A percentile compares a stretch with the other conserved stretches of the same genome.
Evolutionary conservation across 148 eudicot species (phyloP).

Genomic region (Rhododendron mucronatum): DNA sequence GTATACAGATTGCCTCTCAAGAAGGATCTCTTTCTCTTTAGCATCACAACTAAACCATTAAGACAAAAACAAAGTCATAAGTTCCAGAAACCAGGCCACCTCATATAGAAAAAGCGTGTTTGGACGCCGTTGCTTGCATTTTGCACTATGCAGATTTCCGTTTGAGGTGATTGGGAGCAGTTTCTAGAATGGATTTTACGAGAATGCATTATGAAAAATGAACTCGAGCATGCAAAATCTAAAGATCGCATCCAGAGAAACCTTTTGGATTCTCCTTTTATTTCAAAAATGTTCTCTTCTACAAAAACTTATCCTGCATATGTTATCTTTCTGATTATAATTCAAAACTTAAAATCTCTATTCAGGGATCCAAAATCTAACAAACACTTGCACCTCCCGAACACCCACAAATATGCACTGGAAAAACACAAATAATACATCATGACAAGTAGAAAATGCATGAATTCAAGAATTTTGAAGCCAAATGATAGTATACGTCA

Average conservation of each 20-base stretch:
- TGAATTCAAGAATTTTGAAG: background rate
- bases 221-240: background rate
- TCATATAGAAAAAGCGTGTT: background rate
- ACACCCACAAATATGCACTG: background rate
- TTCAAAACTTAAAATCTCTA: background rate
- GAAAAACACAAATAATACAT: background rate
- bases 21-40: constrained; percentile 71
- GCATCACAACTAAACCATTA: constrained; percentile 58
- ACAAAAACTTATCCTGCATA: background rate
- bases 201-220: background rate
- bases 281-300: background rate
- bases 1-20: constrained; percentile 64
- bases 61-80: background rate
- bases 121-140: background rate
- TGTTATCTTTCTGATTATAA: background rate
- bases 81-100: background rate
- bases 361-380: background rate
- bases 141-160: background rate
- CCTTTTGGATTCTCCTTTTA: background rate
- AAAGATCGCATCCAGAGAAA: background rate
- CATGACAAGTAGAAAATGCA: background rate
- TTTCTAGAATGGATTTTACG: background rate
- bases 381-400: background rate
- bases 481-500: background rate
- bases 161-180: background rate